Evolutionary conservation across 1,284 basidiomycete species (phyloP).

Genomic region (Tylopilus orsonianus): DNA sequence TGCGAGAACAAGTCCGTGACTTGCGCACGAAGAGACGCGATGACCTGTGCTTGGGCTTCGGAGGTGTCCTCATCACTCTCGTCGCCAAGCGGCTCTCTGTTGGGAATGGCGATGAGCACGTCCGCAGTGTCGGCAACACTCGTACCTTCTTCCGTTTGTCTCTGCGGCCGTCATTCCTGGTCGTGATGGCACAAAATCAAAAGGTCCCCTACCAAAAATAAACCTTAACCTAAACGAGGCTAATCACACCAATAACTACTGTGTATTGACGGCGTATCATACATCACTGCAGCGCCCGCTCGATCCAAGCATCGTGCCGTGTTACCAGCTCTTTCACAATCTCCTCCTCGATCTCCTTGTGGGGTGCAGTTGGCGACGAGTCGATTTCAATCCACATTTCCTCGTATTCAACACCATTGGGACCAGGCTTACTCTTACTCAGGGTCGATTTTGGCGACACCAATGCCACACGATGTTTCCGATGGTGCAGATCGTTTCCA

Average conservation of each 20-base stretch:
- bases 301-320: conserved; percentile 75
- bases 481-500: conserved; percentile 87
- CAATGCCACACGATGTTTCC: conserved; percentile 93
- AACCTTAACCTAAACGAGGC: conserved; percentile 16
- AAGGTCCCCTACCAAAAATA: conserved; percentile 6
- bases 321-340: conserved; percentile 77
- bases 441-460: conserved; percentile 49
- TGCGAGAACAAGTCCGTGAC: conserved; percentile 87
- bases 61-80: conserved; percentile 35
- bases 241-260: too few species aligned
- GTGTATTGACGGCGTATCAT: too few species aligned
- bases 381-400: conserved; percentile 79
- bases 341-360: conserved; percentile 91
- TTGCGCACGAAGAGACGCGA: conserved; percentile 76
- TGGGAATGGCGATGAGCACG: conserved; percentile 8
- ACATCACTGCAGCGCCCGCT: neutral
- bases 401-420: conserved; percentile 27
- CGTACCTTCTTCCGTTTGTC: conserved; percentile 17
- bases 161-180: conserved; percentile 16
- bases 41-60: conserved; percentile 75
- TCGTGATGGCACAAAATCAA: neutral
- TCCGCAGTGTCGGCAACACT: neutral
- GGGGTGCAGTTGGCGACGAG: conserved; percentile 36
- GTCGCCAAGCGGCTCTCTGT: conserved; percentile 6
- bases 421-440: conserved; percentile 33